These are phyloP conservation scores for Psilocybe sp. DNA, from an alignment of 768 basidiomycete species.

Conservation along the genomic window DNA sequence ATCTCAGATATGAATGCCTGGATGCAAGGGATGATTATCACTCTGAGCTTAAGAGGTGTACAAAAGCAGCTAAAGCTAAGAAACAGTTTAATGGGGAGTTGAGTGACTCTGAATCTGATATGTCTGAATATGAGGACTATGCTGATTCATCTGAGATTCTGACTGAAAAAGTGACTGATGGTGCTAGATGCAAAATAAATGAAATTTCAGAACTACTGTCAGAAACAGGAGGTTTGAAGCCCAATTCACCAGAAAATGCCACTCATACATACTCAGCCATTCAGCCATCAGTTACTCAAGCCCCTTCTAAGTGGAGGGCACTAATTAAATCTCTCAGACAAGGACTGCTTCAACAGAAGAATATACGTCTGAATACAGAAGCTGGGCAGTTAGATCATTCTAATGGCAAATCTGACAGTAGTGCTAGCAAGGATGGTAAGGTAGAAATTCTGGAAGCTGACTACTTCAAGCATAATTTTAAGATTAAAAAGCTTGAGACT, in stretches of 20 bases:
- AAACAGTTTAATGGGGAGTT: conserved; percentile 11
- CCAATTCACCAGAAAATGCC: not conserved
- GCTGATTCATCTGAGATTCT: not conserved
- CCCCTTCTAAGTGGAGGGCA: not conserved
- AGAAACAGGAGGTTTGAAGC: not conserved
- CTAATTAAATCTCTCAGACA: not conserved
- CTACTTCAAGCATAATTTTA: not conserved
- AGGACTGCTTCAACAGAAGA: too few relatives aligned
- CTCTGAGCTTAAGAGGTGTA: conserved; percentile 13
- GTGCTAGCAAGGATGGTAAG: not conserved
- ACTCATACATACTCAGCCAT: not conserved
- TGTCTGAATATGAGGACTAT: not conserved
- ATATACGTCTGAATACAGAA: too few relatives aligned
- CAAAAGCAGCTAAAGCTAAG: not conserved
- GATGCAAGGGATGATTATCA: conserved; percentile 33
- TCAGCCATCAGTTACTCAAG: not conserved
- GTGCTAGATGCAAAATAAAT: not conserved
- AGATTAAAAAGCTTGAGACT: not conserved
- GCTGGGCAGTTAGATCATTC: too few relatives aligned
- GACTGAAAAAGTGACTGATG: not conserved
- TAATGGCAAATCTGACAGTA: not conserved
- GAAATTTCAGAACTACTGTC: not conserved
- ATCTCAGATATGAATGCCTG: conserved; percentile 31
- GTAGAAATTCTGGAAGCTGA: not conserved
- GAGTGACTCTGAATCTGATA: not conserved